Percentiles rank a stretch among this genome's conserved stretches.
Evolutionary conservation across 139 green algal species (phyloP).

Genomic region (Deuterostichococcus epilithicus): DNA sequence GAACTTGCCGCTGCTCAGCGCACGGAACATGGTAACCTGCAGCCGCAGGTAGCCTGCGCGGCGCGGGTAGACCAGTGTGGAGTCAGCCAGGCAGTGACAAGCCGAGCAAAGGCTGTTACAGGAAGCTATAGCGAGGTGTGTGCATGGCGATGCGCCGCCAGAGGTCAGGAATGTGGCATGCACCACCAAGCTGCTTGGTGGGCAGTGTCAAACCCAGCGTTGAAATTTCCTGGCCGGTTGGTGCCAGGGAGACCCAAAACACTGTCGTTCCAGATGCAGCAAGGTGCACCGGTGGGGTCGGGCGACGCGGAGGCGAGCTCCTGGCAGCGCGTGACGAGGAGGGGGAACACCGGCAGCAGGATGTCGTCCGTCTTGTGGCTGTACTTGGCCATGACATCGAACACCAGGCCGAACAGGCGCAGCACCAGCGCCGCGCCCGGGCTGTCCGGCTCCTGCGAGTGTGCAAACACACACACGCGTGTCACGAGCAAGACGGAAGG

Average conservation of each 20-base stretch:
- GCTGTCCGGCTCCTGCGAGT: background rate
- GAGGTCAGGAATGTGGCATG: no score
- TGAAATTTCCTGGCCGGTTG: no score
- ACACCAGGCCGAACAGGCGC: constrained; percentile 59
- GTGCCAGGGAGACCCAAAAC: constrained; percentile 3
- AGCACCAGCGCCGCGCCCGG: constrained; percentile 28
- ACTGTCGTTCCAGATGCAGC: background rate
- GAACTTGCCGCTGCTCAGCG: constrained; percentile 27
- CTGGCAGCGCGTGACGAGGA: constrained; percentile 35
- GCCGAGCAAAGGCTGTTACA: no score
- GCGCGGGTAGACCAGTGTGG: constrained; percentile 25
- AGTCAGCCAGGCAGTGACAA: constrained; percentile 20
- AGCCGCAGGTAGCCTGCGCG: constrained; percentile 56
- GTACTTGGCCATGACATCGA: constrained; percentile 43
- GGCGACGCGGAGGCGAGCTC: constrained; percentile 3
- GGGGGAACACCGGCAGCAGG: constrained; percentile 37
- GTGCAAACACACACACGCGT: background rate
- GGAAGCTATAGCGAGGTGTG: no score
- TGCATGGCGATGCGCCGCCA: no score
- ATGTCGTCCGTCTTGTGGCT: constrained; percentile 27
- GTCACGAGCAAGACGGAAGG: background rate
- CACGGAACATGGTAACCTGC: constrained; percentile 47
- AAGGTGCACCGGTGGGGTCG: background rate
- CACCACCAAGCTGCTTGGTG: no score
- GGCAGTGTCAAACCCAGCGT: no score